Evolutionary conservation across 768 basidiomycete species (phyloP), one percentile per base, ranked within the genome.

Genomic region (Leccinellum luteum): DNA sequence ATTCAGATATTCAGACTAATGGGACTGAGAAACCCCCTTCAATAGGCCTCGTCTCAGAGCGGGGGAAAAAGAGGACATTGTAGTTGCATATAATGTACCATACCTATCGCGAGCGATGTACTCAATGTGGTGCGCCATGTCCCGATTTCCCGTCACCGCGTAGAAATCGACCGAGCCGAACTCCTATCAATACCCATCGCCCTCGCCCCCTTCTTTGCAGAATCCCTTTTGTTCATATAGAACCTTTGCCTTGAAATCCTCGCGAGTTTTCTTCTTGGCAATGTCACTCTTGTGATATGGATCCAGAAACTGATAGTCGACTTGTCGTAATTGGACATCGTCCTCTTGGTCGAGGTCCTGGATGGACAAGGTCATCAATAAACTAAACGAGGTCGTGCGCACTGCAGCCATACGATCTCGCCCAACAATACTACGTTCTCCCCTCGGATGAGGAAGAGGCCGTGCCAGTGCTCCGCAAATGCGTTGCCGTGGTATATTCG

Each of bases 401-500:
- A 48, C 54, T 21, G 17, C 51, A 61, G 34, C 83, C 92, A 71
- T 66, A 96, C 97, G 60, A 99, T 91, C 81, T 99, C 97, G 35
- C 97, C 97, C 21, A 98, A 77, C 59, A 98, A 76, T 32, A 98
- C 97, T 15, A 99, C 97, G 71, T 99, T 99, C 79, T 99, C 97
- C 50, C 97, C 97, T 54, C 97, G 85, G 64, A 99, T 94, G 62
- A 98, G 83, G 75, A 92, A 94, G 28, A 99, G 82, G 3, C 95
- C 96, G 59, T 86, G 83, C 78, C 86, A 89, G 64, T 82, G 85
- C 69, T 98, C 94, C 14, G 93, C 94, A 71, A 88, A 98, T 51
- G 86, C 83, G 67, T 87, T 85, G 55, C 84, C 89, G 67, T 95
- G 89, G 75, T 93, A 92, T 83, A 98, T 89, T 59, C 94, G 86